Evolutionary conservation across 257 asterid genomes (phyloP), one percentile per base, ranked within the genome.

Genomic region (Ophiorrhiza pumila): DNA sequence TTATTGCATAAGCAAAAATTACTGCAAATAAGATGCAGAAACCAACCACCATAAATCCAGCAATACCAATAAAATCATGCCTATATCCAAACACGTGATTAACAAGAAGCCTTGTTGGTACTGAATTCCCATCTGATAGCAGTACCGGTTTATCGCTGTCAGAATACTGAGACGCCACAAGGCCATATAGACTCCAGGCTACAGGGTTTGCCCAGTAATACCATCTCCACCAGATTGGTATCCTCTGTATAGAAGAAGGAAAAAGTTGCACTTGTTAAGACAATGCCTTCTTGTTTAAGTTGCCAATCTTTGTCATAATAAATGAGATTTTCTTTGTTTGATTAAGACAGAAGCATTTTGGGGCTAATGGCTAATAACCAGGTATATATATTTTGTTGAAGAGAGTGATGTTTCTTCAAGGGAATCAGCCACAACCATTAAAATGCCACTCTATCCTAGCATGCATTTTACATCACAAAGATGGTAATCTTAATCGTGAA

Each of bases 171-270:
- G 97, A 91, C 46, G 93, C 91, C 31, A 89, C 86, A 25, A 93
- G 94, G 61, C 97, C 98, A 37, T 93, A 91, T 3, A 93, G 87
- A 77, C 88, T 88, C 98, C 98, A 93, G 5, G 96, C 97, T 2
- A 91, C 91, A 1, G 97, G 98, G 79, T 89, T 91, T 69, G 94
- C 98, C 98, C 98, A 91, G 79, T 91, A 91, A 69, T 89, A 93
- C 97, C 97, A 93, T 84, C 97, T 87, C 97, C 96, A 91, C 97
- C 97, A 91, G 83, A 89, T 79, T 7, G 97, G 98, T 68, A 89
- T 93, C 77, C 88, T 87, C 97, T 93, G 89, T 75, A 74, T 20
- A 37, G 5, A 41, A n/a, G 46, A 73, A 56, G 22, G 39, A 8
- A 56, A 22, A 34, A 60, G 14, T 52, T 32, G 8, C 59, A 17